Conservation (phyloP, 2,329 filamentous ascomycete species). For the Anisogramma anomala region DNA sequence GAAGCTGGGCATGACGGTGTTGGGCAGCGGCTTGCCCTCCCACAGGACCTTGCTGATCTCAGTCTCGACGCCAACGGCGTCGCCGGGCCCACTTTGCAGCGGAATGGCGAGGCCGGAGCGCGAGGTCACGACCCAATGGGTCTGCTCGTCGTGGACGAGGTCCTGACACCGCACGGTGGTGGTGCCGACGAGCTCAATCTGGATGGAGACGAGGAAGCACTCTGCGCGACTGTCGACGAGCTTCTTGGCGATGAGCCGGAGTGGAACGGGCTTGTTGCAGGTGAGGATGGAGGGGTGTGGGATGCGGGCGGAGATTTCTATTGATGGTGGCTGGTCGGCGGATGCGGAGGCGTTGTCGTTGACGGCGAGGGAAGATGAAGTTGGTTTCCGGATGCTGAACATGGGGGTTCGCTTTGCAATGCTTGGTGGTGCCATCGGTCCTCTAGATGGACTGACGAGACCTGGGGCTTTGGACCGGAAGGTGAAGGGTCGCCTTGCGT, state of each 20-base stretch:
- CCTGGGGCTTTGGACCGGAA: slow-evolving; percentile 35
- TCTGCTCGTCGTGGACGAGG: slow-evolving; percentile 55
- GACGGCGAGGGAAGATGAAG: neutral
- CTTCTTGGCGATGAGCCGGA: slow-evolving; percentile 71
- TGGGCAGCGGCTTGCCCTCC: slow-evolving; percentile 62
- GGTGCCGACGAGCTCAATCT: slow-evolving; percentile 69
- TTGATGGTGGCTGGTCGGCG: slow-evolving; percentile 44
- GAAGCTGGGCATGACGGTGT: slow-evolving; percentile 79
- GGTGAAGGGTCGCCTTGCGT: slow-evolving; percentile 59
- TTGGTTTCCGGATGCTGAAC: slow-evolving; percentile 16
- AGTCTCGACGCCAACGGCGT: slow-evolving; percentile 53
- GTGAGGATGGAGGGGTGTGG: slow-evolving; percentile 82
- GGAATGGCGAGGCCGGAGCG: slow-evolving; percentile 60
- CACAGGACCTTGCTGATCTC: slow-evolving; percentile 62
- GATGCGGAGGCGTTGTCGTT: slow-evolving; percentile 1
- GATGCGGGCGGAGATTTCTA: slow-evolving; percentile 68
- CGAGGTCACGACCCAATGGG: slow-evolving; percentile 65
- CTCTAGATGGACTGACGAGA: slow-evolving; percentile 18
- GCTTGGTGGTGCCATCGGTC: slow-evolving; percentile 18
- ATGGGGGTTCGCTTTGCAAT: slow-evolving; percentile 42
- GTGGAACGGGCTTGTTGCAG: slow-evolving; percentile 73
- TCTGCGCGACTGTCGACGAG: slow-evolving; percentile 56
- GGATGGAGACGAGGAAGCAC: slow-evolving; percentile 65
- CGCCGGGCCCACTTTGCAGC: slow-evolving; percentile 45
- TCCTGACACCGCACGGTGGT: slow-evolving; percentile 73